Evolutionary conservation across 148 eudicot species (phyloP).

Genomic region (Vaccinium macrocarpon): DNA sequence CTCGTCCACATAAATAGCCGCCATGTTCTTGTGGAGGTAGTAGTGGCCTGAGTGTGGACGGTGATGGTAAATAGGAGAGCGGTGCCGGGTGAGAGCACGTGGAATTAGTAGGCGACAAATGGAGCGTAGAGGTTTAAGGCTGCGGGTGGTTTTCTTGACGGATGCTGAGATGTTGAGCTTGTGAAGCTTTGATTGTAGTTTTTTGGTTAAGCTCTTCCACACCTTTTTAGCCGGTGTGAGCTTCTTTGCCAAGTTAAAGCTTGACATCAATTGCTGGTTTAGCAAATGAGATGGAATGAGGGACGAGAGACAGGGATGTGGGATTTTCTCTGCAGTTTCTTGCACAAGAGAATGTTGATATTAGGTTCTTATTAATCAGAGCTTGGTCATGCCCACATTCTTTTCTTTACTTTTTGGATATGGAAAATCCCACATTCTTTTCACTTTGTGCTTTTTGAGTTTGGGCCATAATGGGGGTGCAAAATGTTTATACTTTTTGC

Average conservation of each 20-base stretch:
- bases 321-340: not conserved
- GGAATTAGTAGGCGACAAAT: not conserved
- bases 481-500: not conserved
- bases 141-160: conserved; percentile 20
- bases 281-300: not conserved
- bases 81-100: not conserved
- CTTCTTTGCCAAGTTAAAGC: conserved; percentile 41
- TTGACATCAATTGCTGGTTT: conserved; percentile 39
- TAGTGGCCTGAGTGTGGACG: not conserved
- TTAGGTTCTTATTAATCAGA: not conserved
- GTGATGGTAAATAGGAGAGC: not conserved
- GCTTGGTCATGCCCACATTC: not conserved
- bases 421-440: no score
- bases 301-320: not conserved
- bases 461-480: not conserved
- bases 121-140: conserved; percentile 4
- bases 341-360: not conserved
- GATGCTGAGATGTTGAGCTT: conserved; percentile 28
- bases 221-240: conserved; percentile 50
- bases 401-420: not conserved
- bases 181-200: conserved; percentile 33
- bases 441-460: not conserved
- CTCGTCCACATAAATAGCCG: conserved; percentile 30
- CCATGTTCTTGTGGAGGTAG: not conserved
- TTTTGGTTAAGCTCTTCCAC: conserved; percentile 52